These are phyloP conservation scores for Fusarium bactridioides DNA, from an alignment of 2,329 filamentous ascomycete genomes.

Conservation along the genomic window DNA sequence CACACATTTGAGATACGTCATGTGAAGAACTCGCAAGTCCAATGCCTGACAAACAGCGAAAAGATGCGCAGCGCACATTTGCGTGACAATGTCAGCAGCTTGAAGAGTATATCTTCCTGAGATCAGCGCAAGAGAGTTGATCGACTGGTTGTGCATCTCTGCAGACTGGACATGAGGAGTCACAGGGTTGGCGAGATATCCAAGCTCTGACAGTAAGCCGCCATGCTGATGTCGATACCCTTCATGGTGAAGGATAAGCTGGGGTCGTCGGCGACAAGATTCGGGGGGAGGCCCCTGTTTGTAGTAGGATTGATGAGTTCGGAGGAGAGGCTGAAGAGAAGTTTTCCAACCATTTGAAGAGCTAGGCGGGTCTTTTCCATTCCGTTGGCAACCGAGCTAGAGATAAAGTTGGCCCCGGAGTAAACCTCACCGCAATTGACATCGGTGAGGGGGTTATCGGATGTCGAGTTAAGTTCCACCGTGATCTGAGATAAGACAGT, in stretches of 20 bases:
- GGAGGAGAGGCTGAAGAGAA: not conserved
- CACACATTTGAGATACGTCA: not conserved
- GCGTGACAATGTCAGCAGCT: not conserved
- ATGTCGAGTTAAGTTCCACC: not conserved
- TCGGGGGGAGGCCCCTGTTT: not conserved
- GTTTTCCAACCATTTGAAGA: not conserved
- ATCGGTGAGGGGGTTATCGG: not conserved
- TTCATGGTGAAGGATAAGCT: not conserved
- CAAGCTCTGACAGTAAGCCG: not conserved
- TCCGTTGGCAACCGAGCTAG: accelerated
- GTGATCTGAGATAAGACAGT: not conserved
- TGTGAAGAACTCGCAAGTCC: not conserved
- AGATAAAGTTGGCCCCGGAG: not conserved
- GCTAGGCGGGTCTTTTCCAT: not conserved
- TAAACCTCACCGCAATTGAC: not conserved
- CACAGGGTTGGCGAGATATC: not conserved
- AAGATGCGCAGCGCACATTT: not conserved
- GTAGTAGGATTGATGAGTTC: not conserved
- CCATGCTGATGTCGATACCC: not conserved
- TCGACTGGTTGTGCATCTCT: not conserved
- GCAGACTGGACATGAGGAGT: not conserved
- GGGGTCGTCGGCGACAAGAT: not conserved
- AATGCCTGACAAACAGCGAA: not conserved
- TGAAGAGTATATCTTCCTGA: not conserved
- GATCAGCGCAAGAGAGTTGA: not conserved